Evolutionary conservation across 1,284 basidiomycete species (phyloP).

Genomic region (Ceratobasidium sp.): DNA sequence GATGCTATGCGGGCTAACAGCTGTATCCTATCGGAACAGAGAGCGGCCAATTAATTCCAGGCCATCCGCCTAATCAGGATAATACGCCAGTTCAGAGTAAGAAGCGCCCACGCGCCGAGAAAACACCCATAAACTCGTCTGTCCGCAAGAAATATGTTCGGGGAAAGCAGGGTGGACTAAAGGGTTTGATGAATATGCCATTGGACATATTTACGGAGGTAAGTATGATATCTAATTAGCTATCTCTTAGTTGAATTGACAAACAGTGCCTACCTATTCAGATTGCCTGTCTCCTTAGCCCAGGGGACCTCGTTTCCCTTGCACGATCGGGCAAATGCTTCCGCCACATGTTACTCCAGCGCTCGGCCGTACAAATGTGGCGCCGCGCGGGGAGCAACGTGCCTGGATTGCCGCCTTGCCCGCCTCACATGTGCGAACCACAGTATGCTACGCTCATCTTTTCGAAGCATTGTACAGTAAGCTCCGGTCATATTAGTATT

Average conservation of each 20-base stretch:
- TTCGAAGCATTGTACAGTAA: conserved; percentile 1
- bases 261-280: not conserved
- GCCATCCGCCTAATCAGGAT: no score
- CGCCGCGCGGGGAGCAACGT: not conserved
- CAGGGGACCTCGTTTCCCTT: conserved; percentile 13
- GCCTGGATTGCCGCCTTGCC: not conserved
- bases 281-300: not conserved
- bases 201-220: not conserved
- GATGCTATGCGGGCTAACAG: no score
- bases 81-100: no score
- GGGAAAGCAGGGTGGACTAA: not conserved
- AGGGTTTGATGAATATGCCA: not conserved
- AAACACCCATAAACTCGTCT: no score
- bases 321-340: conserved; percentile 1
- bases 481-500: not conserved
- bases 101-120: no score
- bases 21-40: no score
- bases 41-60: no score
- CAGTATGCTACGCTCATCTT: conserved; percentile 22
- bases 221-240: not conserved
- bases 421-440: not conserved
- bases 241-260: not conserved
- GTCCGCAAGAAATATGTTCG: not conserved
- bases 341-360: not conserved
- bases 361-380: conserved; percentile 9